Evolutionary conservation across 2,329 filamentous ascomycete genomes (phyloP).

Genomic region (Didymella glomerata): DNA sequence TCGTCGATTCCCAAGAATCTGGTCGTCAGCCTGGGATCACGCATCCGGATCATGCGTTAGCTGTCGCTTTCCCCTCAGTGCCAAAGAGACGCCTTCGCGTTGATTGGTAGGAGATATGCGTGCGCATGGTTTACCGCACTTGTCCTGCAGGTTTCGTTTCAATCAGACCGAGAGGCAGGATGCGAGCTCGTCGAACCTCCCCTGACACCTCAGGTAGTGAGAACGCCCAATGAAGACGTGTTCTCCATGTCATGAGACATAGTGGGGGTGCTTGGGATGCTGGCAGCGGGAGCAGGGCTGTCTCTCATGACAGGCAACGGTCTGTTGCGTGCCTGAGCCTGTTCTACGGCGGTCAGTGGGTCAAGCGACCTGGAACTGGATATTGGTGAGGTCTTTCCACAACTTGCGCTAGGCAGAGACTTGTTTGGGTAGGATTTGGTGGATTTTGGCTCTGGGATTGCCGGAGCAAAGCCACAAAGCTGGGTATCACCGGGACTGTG

Average conservation of each 20-base stretch:
- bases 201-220: slow-evolving; percentile 1
- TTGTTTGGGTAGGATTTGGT: slow-evolving; percentile 9
- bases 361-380: background rate
- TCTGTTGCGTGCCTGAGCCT: background rate
- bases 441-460: slow-evolving; percentile 17
- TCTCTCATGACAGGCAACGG: slow-evolving; percentile 4
- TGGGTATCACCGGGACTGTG: slow-evolving; percentile 5
- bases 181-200: slow-evolving; percentile 5
- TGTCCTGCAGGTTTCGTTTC: slow-evolving; percentile 13
- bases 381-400: background rate
- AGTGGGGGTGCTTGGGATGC: background rate
- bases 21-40: slow-evolving; percentile 21
- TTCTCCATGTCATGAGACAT: background rate
- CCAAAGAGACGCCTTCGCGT: slow-evolving; percentile 10
- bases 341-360: background rate
- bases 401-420: slow-evolving; percentile 5
- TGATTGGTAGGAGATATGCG: slow-evolving; percentile 22
- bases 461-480: slow-evolving; percentile 18
- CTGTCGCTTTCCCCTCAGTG: slow-evolving; percentile 23
- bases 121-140: slow-evolving; percentile 15
- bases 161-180: slow-evolving; percentile 1
- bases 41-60: slow-evolving; percentile 20
- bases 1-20: slow-evolving; percentile 21
- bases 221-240: background rate
- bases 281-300: slow-evolving; percentile 8